Percentiles rank a stretch among this genome's conserved stretches.
Conservation (phyloP, 1,284 basidiomycete species). For the Leccinum variabile region DNA sequence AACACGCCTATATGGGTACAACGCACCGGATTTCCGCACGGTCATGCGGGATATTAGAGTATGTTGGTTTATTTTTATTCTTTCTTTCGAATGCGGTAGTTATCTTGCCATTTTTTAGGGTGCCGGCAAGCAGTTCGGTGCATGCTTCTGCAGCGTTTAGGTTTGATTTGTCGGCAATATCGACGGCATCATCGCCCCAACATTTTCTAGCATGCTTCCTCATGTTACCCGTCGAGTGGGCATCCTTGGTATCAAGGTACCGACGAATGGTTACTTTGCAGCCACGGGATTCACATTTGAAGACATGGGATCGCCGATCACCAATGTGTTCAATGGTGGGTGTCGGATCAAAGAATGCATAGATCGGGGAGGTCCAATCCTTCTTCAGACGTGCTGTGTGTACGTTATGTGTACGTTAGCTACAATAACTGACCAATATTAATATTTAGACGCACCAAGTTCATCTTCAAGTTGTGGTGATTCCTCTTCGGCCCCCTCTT, state of each 20-base stretch:
- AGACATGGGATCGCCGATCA: not conserved
- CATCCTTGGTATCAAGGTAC: not conserved
- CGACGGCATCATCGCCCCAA: not conserved
- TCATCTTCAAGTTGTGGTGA: not conserved
- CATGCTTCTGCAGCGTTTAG: no score
- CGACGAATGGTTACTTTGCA: not conserved
- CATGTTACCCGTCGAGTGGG: not conserved
- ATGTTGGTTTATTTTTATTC: not conserved
- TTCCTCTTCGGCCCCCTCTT: not conserved
- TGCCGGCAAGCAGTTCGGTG: no score
- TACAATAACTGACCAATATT: not conserved
- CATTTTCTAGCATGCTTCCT: not conserved
- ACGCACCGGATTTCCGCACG: not conserved
- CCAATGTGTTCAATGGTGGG: not conserved
- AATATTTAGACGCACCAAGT: not conserved
- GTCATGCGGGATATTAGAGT: not conserved
- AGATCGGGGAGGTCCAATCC: not conserved
- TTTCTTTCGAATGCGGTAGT: not conserved
- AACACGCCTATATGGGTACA: not conserved
- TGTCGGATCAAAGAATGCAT: not conserved
- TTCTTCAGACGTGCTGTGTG: not conserved
- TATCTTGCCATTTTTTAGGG: not conserved
- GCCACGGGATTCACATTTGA: not conserved
- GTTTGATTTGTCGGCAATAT: no score
- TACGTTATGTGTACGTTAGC: not conserved